These are phyloP conservation scores for Russula abietina DNA, from an alignment of 768 basidiomycete species.

Conservation along the genomic window DNA sequence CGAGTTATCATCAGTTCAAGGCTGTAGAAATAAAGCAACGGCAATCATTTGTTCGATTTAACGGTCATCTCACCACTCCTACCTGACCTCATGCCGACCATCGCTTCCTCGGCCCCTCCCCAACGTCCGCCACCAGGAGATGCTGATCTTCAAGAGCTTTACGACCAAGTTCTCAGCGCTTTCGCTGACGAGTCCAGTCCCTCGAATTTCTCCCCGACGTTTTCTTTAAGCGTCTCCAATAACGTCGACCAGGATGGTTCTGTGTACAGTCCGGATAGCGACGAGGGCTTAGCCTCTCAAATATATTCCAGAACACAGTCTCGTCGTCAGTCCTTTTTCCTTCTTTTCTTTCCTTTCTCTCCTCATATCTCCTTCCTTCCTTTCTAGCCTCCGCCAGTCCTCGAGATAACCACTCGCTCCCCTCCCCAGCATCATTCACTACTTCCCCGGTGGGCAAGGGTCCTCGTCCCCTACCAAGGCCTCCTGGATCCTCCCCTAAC, in stretches of 20 bases:
- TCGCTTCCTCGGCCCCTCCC: conserved; percentile 11
- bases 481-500: conserved; percentile 17
- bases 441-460: conserved; percentile 22
- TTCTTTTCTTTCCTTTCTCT: too few species aligned
- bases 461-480: conserved; percentile 24
- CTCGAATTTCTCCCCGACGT: conserved; percentile 23
- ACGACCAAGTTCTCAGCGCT: conserved; percentile 67
- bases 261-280: conserved; percentile 25
- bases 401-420: conserved; percentile 18
- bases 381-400: conserved; percentile 17
- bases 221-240: conserved; percentile 15
- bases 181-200: conserved; percentile 49
- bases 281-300: conserved; percentile 14
- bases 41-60: neutral
- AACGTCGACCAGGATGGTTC: conserved; percentile 22
- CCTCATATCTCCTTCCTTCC: neutral
- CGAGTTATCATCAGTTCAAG: neutral
- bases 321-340: conserved; percentile 1
- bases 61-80: neutral
- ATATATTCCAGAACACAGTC: conserved; percentile 2
- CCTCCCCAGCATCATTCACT: conserved; percentile 18
- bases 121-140: conserved; percentile 44
- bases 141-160: conserved; percentile 66
- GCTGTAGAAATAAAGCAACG: neutral
- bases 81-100: conserved; percentile 17